Conservation (phyloP, 352 stramenopile genomes). For the Globisporangium megalacanthum region DNA sequence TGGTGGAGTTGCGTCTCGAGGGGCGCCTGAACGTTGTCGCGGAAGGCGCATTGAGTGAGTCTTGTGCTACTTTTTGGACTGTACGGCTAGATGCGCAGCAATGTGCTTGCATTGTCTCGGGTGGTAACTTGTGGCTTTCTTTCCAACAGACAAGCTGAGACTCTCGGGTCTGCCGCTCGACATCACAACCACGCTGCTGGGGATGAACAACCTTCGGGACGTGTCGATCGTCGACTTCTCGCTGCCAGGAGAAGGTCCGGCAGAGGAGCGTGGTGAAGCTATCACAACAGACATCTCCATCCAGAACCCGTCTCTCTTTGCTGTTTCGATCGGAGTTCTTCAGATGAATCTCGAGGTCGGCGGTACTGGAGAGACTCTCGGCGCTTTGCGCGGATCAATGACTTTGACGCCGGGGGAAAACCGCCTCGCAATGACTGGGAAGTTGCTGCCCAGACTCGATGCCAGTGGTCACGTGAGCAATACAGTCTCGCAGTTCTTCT, state of each 20-base stretch:
- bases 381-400: constrained; percentile 46
- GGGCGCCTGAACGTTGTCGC: constrained; percentile 61
- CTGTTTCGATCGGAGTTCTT: constrained; percentile 54
- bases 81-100: neutral
- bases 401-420: constrained; percentile 49
- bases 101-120: no score
- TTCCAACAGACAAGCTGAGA: constrained; percentile 35
- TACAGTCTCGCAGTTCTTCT: constrained; percentile 59
- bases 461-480: constrained; percentile 36
- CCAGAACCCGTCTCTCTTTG: constrained; percentile 66
- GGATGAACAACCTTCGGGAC: constrained; percentile 60
- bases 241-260: constrained; percentile 38
- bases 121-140: neutral
- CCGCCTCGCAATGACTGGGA: constrained; percentile 34
- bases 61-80: neutral
- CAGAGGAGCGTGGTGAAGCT: constrained; percentile 32
- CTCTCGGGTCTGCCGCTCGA: constrained; percentile 45
- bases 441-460: constrained; percentile 43
- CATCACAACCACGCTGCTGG: constrained; percentile 30
- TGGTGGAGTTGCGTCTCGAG: constrained; percentile 39
- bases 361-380: constrained; percentile 34
- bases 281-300: constrained; percentile 60
- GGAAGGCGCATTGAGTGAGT: constrained; percentile 54
- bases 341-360: constrained; percentile 44
- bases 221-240: constrained; percentile 59